These are phyloP conservation scores for Euphorbia pulcherrima DNA, from an alignment of 345 rosid species.

Conservation along the genomic window DNA sequence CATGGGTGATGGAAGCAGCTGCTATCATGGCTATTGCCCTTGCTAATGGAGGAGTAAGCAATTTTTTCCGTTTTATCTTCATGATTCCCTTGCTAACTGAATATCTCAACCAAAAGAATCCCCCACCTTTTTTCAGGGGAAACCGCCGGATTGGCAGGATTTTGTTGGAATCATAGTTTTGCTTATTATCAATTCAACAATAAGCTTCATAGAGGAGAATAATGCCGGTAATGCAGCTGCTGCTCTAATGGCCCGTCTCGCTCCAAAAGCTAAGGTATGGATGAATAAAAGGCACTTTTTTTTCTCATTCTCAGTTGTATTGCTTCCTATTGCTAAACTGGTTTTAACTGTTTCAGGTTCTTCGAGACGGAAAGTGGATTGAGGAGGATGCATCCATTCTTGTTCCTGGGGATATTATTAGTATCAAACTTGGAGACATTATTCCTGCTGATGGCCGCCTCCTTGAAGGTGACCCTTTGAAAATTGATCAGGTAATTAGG, in stretches of 20 bases:
- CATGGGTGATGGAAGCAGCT: conserved; percentile 81
- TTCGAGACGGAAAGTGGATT: conserved; percentile 56
- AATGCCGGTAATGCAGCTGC: conserved; percentile 70
- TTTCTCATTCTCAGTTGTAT: neutral
- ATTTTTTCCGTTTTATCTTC: neutral
- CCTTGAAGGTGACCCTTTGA: conserved; percentile 65
- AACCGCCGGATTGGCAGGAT: conserved; percentile 71
- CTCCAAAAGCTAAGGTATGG: conserved; percentile 56
- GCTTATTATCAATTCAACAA: conserved; percentile 57
- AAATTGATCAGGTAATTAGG: conserved; percentile 55
- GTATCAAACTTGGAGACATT: conserved; percentile 65
- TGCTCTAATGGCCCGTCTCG: conserved; percentile 62
- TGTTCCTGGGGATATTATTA: conserved; percentile 69
- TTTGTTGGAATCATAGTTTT: conserved; percentile 57
- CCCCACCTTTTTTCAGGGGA: conserved; percentile 32
- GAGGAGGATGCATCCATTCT: conserved; percentile 62
- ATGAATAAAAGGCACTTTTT: neutral
- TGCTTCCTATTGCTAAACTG: neutral
- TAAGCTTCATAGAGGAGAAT: conserved; percentile 66
- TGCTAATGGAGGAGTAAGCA: conserved; percentile 64
- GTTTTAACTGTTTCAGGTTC: conserved; percentile 31
- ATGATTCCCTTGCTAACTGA: neutral
- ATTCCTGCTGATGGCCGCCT: conserved; percentile 72
- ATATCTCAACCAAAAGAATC: neutral
- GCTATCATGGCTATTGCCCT: conserved; percentile 74